Base-by-base conservation (phyloP, 768 basidiomycete genomes). In the Boletus fagicola region DNA sequence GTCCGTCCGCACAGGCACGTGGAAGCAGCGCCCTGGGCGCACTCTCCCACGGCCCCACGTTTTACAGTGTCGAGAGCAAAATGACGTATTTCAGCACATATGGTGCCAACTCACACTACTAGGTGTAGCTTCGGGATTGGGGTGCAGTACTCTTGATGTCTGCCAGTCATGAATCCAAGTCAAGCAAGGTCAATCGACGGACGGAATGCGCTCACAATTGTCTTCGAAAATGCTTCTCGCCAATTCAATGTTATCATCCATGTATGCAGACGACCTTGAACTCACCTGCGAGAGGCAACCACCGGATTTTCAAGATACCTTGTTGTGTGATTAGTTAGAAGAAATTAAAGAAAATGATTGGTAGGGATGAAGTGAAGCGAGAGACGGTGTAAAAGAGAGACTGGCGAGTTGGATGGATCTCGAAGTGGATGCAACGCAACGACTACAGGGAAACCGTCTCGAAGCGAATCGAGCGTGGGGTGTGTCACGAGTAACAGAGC, bases 381-480 rank as follows among this genome's bases (percentile, higher is more conserved):
- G 53, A 62, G 73, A 71, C 62, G 45, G 59, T 53, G 61, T 59
- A 75, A 75, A 73, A 13, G 74, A 75, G 20, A 58, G 74, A 75
- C 74, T 68, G 65, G 67, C 43, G 66, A 65, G 70, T 65, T 62
- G 63, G 60, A 64, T 60, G 54, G 61, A 47, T 47, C 62, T 58
- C 67, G 68, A 56, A 56, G 64, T 62, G 56, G 64, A 63, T 53
- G 61, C 69, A 62, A 55, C 60, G 56, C 68, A 61, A 57, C 61
- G 63, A 67, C 59, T 61, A 63, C 68, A 67, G 58, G 73, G 70
- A 74, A 75, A 65, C 66, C 73, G 76, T 62, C 80, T 81, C 80
- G 79, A 79, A 82, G 67, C 75, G 71, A 83, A 83, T 78, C 79
- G 80, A 80, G 78, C 72, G 71, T 64, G 72, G 69, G 65, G 60